Base-by-base conservation (phyloP, 2,329 filamentous ascomycete species). In the Ascochyta rabiei region DNA sequence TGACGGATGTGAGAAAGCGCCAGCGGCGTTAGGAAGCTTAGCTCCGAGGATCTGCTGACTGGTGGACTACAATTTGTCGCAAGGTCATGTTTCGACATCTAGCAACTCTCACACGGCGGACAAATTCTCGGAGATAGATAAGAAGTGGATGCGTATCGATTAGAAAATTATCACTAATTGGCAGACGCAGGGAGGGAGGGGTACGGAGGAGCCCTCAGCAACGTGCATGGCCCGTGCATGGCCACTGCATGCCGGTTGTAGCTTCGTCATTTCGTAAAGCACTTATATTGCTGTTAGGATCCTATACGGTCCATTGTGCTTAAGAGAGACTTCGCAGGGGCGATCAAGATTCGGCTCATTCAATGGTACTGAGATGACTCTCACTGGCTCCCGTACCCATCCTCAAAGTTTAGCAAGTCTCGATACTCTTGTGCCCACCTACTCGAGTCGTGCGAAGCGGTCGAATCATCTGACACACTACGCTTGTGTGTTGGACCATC, bases 381-480 rank as follows among this genome's bases (percentile, higher is more conserved):
- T 53, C 24, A 54, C 10, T 21, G 8, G 13, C 26, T 42, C 12
- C 56, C 57, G 44, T 69, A 70, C 4, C 64, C 67, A 0, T 60
- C 23, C n/a, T 57, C 66, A 43, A 59, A 68, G 0, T 45, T 33
- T 0, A 66, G 62, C 15, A 72, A 45, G 15, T 62, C 63, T 34
- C 59, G 64, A 38, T 72, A 72, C 52, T 71, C 67, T 43, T 37
- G 45, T 1, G 69, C 69, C 33, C 70, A 34, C 31, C 61, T 59
- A 8, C 35, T 53, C 2, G 63, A 61, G 37, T 68, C 66, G 13
- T 63, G 56, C 19, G 58, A 62, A 9, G 46, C 53, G 7, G 38
- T 57, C 8, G 61, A 64, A 5, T 48, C 47, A 24, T 59, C 39
- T 3, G 61, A 64, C 15, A 40, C 45, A 40, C 51, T 54, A 4